phyloP scores from a whole-genome alignment of 2,329 filamentous ascomycete genomes.

The Zasmidium angulare region DNA sequence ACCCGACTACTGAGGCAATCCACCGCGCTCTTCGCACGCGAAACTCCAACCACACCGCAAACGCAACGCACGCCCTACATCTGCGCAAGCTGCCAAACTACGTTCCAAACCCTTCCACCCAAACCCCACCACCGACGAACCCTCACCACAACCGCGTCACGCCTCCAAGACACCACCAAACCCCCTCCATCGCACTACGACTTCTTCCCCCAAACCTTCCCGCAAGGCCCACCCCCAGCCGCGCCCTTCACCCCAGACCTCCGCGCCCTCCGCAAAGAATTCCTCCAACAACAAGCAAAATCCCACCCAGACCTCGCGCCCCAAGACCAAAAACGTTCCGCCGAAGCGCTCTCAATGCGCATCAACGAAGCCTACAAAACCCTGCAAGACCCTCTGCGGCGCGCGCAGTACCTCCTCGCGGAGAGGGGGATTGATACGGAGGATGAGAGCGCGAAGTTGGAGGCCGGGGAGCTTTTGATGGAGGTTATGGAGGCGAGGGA shows the following conservation, averaged over 20 bases:
- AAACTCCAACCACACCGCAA: not conserved
- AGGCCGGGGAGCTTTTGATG: constrained; percentile 67
- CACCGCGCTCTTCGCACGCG: not conserved
- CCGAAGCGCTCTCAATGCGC: constrained; percentile 74
- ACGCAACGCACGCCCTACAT: not conserved
- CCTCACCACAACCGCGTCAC: not conserved
- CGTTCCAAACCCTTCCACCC: not conserved
- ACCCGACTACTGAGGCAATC: not conserved
- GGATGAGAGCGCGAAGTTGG: constrained; percentile 70
- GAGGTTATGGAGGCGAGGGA: constrained; percentile 71
- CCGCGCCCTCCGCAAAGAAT: constrained; percentile 73
- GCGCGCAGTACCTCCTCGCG: constrained; percentile 83
- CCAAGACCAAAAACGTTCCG: constrained; percentile 54
- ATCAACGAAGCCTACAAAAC: constrained; percentile 95
- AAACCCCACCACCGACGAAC: not conserved
- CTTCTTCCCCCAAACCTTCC: constrained; percentile 80
- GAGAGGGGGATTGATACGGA: constrained; percentile 71
- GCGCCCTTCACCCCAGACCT: constrained; percentile 75
- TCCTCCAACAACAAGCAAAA: constrained; percentile 76
- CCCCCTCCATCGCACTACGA: constrained; percentile 68
- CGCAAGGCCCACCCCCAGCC: constrained; percentile 71
- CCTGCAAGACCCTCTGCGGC: constrained; percentile 70
- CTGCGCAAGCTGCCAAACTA: not conserved
- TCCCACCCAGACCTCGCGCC: constrained; percentile 70
- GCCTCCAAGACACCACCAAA: constrained; percentile 7